A percentile compares a stretch with the other conserved stretches of the same genome.
Conservation (phyloP, 1,284 basidiomycete species). For the Cryptococcus wingfieldii region DNA sequence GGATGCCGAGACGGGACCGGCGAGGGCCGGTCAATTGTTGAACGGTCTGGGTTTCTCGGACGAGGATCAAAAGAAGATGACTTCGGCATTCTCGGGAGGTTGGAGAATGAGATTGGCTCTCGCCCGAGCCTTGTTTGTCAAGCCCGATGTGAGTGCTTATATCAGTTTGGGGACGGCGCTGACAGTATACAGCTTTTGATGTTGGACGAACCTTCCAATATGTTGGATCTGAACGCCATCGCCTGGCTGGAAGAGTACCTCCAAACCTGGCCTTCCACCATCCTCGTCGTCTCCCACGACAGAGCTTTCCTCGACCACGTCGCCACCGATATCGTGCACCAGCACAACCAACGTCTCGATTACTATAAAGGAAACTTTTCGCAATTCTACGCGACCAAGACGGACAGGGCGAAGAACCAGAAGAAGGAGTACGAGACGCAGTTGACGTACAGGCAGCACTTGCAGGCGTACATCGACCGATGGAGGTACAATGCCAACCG, state of each 20-base stretch:
- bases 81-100: constrained; percentile 92
- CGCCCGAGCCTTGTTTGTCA: constrained; percentile 93
- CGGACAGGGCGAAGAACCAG: constrained; percentile 85
- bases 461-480: constrained; percentile 92
- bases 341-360: constrained; percentile 90
- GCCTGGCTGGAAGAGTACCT: constrained; percentile 79
- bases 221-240: constrained; percentile 58
- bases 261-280: constrained; percentile 89
- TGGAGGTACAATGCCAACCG: constrained; percentile 95
- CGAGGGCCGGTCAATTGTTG: constrained; percentile 81
- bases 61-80: constrained; percentile 74
- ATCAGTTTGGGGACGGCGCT: not conserved
- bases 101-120: constrained; percentile 99
- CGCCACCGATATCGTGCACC: constrained; percentile 93
- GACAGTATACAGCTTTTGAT: constrained; percentile 63
- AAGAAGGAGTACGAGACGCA: constrained; percentile 93
- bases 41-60: constrained; percentile 91
- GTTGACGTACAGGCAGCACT: constrained; percentile 86
- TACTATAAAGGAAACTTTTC: constrained; percentile 89
- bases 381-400: constrained; percentile 98
- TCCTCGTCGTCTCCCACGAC: constrained; percentile 98
- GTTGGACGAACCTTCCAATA: constrained; percentile 98
- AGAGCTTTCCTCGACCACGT: constrained; percentile 97
- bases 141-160: constrained; percentile 57
- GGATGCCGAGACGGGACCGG: constrained; percentile 95